Base-by-base conservation (phyloP, 2,329 filamentous ascomycete species). In the Chlorencoelia australis region DNA sequence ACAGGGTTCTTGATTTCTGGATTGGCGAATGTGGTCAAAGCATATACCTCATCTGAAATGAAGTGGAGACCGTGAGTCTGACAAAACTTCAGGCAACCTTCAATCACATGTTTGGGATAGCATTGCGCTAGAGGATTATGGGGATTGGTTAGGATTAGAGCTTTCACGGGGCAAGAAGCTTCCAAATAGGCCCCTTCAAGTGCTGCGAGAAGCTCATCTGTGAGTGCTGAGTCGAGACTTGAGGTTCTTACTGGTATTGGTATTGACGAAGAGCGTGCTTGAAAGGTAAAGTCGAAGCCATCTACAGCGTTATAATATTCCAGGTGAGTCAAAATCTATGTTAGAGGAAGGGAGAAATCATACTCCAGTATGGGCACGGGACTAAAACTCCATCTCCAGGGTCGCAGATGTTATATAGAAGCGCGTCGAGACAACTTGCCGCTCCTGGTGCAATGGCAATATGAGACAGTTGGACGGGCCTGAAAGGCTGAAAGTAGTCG, bases 11-110 rank as follows among this genome's bases (percentile, higher is more conserved):
- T 33, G 11, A 39, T 26, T 4, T 54, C 52, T 1, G 43, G 49
- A 25, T 54, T 63, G n/a, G 58, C 44, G 45, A 58, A 69, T 0
- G 61, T 50, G 0, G 63, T 64, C 10, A 63, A 46, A 2, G 65
- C 67, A 44, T 69, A 70, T 25, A 70, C 63, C 43, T 71, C 67
- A 43, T 69, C 67, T 36, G 58, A 40, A 7, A 69, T 59, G 17
- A 69, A 45, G 41, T 69, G 65, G 13, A 69, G 54, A 5, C 55
- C 47, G 40, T 67, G 51, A 35, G 58, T 58, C 32, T 59, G 49
- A 42, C 65, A 69, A 17, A 68, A 50, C 3, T 39, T 42, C 48
- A 66, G 54, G 25, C 44, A 48, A 28, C 44, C 52, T 30, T 49
- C 46, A n/a, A 56, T 40, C 6, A 49, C 44, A 19, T 48, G 36